These are phyloP conservation scores for Pleurotus sapidus DNA, from an alignment of 768 basidiomycete genomes.

Conservation along the genomic window DNA sequence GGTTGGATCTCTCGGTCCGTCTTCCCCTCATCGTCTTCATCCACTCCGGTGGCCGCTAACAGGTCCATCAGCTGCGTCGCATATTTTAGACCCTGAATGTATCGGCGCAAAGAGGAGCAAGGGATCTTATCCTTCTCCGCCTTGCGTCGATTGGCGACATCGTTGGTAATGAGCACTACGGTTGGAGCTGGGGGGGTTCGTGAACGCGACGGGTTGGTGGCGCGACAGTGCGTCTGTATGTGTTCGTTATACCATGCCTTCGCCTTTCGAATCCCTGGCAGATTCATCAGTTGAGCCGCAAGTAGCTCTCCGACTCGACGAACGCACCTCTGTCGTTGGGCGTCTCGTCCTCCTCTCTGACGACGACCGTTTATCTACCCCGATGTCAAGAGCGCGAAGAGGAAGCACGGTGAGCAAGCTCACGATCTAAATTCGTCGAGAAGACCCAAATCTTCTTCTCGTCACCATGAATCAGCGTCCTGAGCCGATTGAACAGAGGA, in stretches of 20 bases:
- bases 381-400: neutral
- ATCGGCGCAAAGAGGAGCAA: slow-evolving; percentile 73
- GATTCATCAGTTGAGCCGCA: neutral
- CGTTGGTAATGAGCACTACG: slow-evolving; percentile 86
- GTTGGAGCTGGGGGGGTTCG: slow-evolving; percentile 38
- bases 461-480: slow-evolving; percentile 78
- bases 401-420: slow-evolving; percentile 24
- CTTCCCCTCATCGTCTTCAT: slow-evolving; percentile 24
- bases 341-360: slow-evolving; percentile 73
- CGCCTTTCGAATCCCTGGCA: slow-evolving; percentile 81
- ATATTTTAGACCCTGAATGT: slow-evolving; percentile 71
- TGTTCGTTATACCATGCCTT: slow-evolving; percentile 85
- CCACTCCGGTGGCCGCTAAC: slow-evolving; percentile 65
- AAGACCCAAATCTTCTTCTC: slow-evolving; percentile 85
- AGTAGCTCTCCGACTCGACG: neutral
- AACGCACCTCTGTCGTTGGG: slow-evolving; percentile 87
- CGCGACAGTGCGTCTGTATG: slow-evolving; percentile 36
- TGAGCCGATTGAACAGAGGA: slow-evolving; percentile 90
- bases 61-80: slow-evolving; percentile 75
- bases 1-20: slow-evolving; percentile 42
- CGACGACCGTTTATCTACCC: slow-evolving; percentile 73
- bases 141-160: slow-evolving; percentile 77
- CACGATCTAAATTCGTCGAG: slow-evolving; percentile 83
- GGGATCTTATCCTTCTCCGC: slow-evolving; percentile 65
- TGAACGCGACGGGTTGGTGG: slow-evolving; percentile 50